phyloP scores from a whole-genome alignment of 2,329 filamentous ascomycete species.

The Fusarium sp. region DNA sequence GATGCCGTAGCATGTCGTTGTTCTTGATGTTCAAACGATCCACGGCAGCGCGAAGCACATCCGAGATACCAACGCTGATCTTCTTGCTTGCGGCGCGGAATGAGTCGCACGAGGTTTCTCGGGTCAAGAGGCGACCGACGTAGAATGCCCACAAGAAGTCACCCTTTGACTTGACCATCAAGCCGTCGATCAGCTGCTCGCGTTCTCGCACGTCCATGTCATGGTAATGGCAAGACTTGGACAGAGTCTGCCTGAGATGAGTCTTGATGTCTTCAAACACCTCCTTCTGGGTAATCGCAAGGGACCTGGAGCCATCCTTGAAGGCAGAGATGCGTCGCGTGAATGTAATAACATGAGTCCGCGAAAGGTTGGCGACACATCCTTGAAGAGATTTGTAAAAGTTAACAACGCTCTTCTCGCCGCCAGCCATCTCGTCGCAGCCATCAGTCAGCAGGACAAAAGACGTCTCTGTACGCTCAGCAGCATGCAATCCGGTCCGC shows the following conservation, averaged over 20 bases:
- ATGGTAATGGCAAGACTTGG: conserved; percentile 30
- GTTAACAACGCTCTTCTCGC: conserved; percentile 37
- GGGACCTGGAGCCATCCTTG: conserved; percentile 49
- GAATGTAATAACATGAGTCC: conserved; percentile 54
- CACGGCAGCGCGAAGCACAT: conserved; percentile 28
- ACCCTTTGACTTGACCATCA: conserved; percentile 53
- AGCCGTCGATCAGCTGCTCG: conserved; percentile 50
- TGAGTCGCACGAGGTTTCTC: conserved; percentile 35
- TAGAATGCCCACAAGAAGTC: conserved; percentile 59
- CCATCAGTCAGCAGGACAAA: conserved; percentile 57
- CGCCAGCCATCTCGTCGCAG: conserved; percentile 54
- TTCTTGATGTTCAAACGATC: conserved; percentile 32
- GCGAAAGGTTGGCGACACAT: conserved; percentile 48
- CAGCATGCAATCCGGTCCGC: conserved; percentile 51
- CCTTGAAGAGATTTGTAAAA: conserved; percentile 54
- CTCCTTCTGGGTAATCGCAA: conserved; percentile 53
- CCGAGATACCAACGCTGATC: conserved; percentile 24
- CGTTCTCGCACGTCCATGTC: conserved; percentile 45
- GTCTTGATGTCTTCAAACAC: conserved; percentile 54
- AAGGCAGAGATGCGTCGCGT: conserved; percentile 54
- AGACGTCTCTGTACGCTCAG: conserved; percentile 47
- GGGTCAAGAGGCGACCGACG: conserved; percentile 49
- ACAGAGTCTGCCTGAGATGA: conserved; percentile 40
- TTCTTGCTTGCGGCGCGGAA: conserved; percentile 26
- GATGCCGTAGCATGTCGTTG: conserved; percentile 34